Conservation (phyloP, 2,329 filamentous ascomycete genomes). For the Penicillium fuscoglaucum region DNA sequence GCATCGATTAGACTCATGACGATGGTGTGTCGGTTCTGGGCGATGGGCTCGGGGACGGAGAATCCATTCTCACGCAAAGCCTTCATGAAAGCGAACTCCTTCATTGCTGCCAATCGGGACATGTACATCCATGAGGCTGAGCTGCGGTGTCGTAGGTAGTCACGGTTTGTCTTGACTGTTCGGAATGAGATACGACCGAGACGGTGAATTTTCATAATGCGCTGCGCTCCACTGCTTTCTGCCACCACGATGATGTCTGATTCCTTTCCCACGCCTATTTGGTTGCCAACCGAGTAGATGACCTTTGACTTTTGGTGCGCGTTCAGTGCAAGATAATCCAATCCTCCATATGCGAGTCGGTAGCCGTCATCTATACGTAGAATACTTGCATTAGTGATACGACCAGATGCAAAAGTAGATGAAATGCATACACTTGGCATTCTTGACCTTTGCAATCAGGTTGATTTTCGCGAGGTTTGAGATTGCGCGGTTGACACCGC, state of each 20-base stretch:
- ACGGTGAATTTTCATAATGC: conserved; percentile 92
- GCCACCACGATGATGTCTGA: conserved; percentile 96
- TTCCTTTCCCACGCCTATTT: conserved; percentile 96
- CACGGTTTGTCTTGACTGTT: conserved; percentile 90
- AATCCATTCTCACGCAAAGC: conserved; percentile 81
- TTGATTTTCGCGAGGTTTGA: conserved; percentile 88
- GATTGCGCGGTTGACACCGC: conserved; percentile 81
- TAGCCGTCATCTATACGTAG: conserved; percentile 74
- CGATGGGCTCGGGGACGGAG: conserved; percentile 81
- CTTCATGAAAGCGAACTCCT: conserved; percentile 93
- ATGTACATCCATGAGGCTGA: conserved; percentile 98
- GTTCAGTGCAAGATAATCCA: conserved; percentile 96
- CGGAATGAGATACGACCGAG: conserved; percentile 95
- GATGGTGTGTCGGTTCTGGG: conserved; percentile 90
- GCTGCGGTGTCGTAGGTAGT: conserved; percentile 81
- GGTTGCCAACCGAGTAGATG: conserved; percentile 89
- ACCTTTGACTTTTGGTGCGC: conserved; percentile 76
- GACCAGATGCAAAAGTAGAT: background rate
- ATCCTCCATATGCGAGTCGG: conserved; percentile 89
- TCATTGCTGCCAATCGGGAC: conserved; percentile 85
- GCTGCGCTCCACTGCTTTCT: conserved; percentile 71
- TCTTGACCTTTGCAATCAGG: conserved; percentile 88
- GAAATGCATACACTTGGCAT: conserved; percentile 68
- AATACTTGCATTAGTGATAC: conserved; percentile 7
- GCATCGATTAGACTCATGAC: conserved; percentile 94